Base-by-base conservation (phyloP, 768 basidiomycete genomes). In the Podaxis sp. region DNA sequence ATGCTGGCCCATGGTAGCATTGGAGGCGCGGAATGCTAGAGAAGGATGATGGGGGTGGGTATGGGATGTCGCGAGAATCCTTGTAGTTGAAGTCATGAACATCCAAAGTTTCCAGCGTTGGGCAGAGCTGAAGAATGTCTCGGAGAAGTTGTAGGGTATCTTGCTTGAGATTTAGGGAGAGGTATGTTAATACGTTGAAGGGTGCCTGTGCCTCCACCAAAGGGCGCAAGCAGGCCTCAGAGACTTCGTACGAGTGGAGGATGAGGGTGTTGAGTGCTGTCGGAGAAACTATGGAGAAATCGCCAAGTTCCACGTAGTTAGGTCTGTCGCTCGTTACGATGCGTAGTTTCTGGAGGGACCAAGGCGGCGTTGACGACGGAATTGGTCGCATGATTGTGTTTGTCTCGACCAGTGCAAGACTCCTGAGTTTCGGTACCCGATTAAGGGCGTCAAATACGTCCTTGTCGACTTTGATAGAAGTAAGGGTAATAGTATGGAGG, bases 401-500 rank as follows among this genome's bases (percentile, higher is more conserved):
- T 20, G 60, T 62, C 33, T 62, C 60, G 44, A 62, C 40, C 53
- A 62, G 22, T 37, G 60, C 28, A 6, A 62, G 53, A 36, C 28
- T 56, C 3, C 12, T 24, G 44, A 62, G 60, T 30, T 46, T 62
- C 3, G 60, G 41, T 33, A 62, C 22, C n/a, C 22, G 60, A 24
- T 15, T 46, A 13, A 62, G 53, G 26, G 60, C 60, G 20, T 62
- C 60, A 37, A 55, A 62, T 15, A 62, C 60, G 52, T 44, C 26
- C 36, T 55, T 44, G 53, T 62, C 60, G 10, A 62, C 53, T 12
- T 30, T 41, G n/a, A 62, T 55, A 44, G 60, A 55, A 36, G 60
- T 62, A 41, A 62, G 60, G 22, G 60, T 55, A 44, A 62, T 55
- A 20, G 60, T 62, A 24, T 46, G 52, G 33, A 62, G 60, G 10